Conservation (phyloP, 306 rosid species). For the Glycine latifolia region DNA sequence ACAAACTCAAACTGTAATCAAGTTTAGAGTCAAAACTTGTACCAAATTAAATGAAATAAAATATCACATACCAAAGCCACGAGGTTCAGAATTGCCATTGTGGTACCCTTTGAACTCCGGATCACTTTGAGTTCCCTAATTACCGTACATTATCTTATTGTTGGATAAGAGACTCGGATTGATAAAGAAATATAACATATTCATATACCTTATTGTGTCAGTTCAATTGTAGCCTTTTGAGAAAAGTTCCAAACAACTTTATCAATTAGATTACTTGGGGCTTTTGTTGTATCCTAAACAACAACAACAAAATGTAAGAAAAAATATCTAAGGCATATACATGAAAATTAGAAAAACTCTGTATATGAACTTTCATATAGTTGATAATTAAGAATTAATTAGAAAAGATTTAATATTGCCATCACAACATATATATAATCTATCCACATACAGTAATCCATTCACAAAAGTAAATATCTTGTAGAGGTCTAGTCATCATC, state of each 20-base stretch:
- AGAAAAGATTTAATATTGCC: conserved; percentile 23
- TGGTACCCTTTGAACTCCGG: conserved; percentile 98
- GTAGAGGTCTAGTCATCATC: too few relatives aligned
- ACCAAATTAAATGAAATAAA: conserved; percentile 19
- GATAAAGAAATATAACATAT: conserved; percentile 18
- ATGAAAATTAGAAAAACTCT: conserved; percentile 2
- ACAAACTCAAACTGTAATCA: conserved; percentile 18
- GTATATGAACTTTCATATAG: conserved; percentile 16
- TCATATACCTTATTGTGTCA: conserved; percentile 75
- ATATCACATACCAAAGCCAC: conserved; percentile 82
- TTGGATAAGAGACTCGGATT: conserved; percentile 36
- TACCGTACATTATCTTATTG: conserved; percentile 57
- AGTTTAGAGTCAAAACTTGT: conserved; percentile 33
- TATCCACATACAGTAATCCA: conserved; percentile 33
- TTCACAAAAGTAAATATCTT: conserved; percentile 37
- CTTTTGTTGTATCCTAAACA: conserved; percentile 66
- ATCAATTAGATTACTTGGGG: conserved; percentile 70
- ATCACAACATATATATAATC: conserved; percentile 1
- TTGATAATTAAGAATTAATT: not conserved
- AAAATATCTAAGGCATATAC: conserved; percentile 36
- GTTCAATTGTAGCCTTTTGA: conserved; percentile 87
- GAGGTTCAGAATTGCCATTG: conserved; percentile 97
- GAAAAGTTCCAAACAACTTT: conserved; percentile 93
- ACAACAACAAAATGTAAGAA: conserved; percentile 22
- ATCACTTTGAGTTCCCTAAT: conserved; percentile 98